Conservation (phyloP, 176 grass and related monocot species). For the Neostapfia colusana region DNA sequence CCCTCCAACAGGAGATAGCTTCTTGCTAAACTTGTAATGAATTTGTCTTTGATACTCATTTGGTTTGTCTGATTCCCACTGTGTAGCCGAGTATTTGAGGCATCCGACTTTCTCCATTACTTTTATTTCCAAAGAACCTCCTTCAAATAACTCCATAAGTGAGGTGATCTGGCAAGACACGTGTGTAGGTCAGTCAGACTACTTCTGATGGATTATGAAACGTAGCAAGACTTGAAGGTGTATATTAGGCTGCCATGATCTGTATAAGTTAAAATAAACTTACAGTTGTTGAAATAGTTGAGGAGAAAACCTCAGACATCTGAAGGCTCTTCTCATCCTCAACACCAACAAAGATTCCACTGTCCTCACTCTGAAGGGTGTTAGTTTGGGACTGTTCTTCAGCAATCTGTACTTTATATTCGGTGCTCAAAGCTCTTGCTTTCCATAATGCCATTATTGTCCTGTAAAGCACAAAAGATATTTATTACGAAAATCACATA, state of each 20-base stretch:
- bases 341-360: constrained; percentile 65
- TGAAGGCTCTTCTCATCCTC: constrained; percentile 65
- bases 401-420: constrained; percentile 72
- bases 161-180: constrained; percentile 55
- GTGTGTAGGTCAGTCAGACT: constrained; percentile 24
- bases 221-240: constrained; percentile 10
- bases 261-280: constrained; percentile 32
- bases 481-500: constrained; percentile 26
- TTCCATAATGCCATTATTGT: constrained; percentile 95
- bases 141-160: constrained; percentile 73
- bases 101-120: constrained; percentile 88
- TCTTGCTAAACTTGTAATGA: constrained; percentile 71
- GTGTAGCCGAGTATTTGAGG: constrained; percentile 61
- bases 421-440: constrained; percentile 72
- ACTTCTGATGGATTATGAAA: constrained; percentile 21
- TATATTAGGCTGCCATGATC: constrained; percentile 26
- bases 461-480: constrained; percentile 50
- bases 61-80: constrained; percentile 67
- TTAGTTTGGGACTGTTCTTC: constrained; percentile 70
- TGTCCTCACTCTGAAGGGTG: constrained; percentile 64
- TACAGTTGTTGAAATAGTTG: constrained; percentile 58
- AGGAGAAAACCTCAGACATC: constrained; percentile 63
- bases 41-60: constrained; percentile 73
- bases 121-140: constrained; percentile 69
- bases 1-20: constrained; percentile 74